Conservation (phyloP, 495 filamentous ascomycete species). For the Penicillium macrosclerotiorum region DNA sequence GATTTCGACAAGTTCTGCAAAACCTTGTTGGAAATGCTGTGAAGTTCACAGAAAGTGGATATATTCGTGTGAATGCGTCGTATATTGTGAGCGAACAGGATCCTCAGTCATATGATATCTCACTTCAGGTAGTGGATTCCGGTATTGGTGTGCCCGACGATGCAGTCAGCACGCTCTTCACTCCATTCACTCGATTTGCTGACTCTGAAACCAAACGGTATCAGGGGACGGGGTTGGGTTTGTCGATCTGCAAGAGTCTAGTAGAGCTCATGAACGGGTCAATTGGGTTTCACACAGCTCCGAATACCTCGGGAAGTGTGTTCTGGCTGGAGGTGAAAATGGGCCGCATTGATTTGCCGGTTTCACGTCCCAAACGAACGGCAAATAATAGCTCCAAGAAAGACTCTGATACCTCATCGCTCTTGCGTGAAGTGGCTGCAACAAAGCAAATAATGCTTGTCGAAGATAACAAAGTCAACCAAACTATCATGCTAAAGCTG, state of each 20-base stretch:
- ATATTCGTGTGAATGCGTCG: conserved; percentile 52
- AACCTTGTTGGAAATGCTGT: conserved; percentile 88
- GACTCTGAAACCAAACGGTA: conserved; percentile 71
- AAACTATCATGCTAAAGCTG: conserved; percentile 60
- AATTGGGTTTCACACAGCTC: conserved; percentile 60
- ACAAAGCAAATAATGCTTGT: conserved; percentile 53
- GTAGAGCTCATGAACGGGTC: conserved; percentile 80
- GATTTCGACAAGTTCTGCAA: conserved; percentile 78
- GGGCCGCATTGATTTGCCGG: conserved; percentile 31
- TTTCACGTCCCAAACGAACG: background rate
- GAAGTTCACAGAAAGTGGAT: conserved; percentile 79
- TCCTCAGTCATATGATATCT: conserved; percentile 37
- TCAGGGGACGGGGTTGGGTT: conserved; percentile 77
- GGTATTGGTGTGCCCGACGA: conserved; percentile 83
- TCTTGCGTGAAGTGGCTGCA: conserved; percentile 32
- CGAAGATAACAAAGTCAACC: conserved; percentile 63
- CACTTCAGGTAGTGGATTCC: conserved; percentile 67
- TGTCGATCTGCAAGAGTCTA: conserved; percentile 79
- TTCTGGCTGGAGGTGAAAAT: conserved; percentile 61
- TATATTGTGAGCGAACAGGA: conserved; percentile 52
- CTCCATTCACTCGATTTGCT: conserved; percentile 84
- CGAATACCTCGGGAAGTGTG: conserved; percentile 49
- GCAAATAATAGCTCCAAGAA: background rate
- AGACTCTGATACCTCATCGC: conserved; percentile 11
- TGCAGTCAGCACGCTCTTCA: conserved; percentile 70